Base-by-base conservation (phyloP, 1,284 basidiomycete genomes). In the Coniferiporia sulphurascens region DNA sequence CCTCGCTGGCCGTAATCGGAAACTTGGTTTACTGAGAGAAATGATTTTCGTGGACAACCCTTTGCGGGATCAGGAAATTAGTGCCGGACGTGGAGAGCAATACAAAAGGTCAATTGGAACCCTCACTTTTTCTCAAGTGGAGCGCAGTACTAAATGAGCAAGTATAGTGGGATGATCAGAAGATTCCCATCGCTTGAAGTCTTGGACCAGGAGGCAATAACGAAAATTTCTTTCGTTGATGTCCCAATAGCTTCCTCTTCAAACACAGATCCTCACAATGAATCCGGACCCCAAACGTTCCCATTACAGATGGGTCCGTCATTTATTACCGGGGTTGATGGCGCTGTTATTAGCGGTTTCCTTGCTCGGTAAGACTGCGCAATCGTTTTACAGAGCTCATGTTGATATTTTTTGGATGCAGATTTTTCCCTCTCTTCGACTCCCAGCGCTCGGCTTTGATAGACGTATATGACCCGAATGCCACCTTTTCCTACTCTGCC, bases 351-450 rank as follows among this genome's bases (percentile, higher is more conserved):
- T 63, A 88, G 85, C 69, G 83, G 79, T 62, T 95, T 95, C 75
- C 80, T 95, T 54, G 78, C 84, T 64, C 84, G 89, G 87, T 91
- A 66, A 61, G 86, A 68, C 13, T 19, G 34, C 17, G 21, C 56
- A 21, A 5, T 48, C 46, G 48, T 61, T 63, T 59, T 59, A 50
- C 43, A 43, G 52, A 62, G 52, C 53, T 64, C 57, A 60, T 55
- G 50, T 66, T 56, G 35, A 57, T 10, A 51, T 19, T 44, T 44
- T 21, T 36, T 15, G 38, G 15, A 3, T 43, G 19, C 65, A 93
- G 92, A 62, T 96, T 89, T 73, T 96, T 97, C 74, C 81, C 86
- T 2, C 72, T 86, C 1, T 96, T 91, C 71, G 96, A 99, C 72
- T 79, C 76, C 32, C 83, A 91, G 65, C 85, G 96, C 27, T 72